A percentile compares a stretch with the other conserved stretches of the same genome.
Evolutionary conservation across 179 eudicot genomes (phyloP).

Genomic region (Nepenthes alata): DNA sequence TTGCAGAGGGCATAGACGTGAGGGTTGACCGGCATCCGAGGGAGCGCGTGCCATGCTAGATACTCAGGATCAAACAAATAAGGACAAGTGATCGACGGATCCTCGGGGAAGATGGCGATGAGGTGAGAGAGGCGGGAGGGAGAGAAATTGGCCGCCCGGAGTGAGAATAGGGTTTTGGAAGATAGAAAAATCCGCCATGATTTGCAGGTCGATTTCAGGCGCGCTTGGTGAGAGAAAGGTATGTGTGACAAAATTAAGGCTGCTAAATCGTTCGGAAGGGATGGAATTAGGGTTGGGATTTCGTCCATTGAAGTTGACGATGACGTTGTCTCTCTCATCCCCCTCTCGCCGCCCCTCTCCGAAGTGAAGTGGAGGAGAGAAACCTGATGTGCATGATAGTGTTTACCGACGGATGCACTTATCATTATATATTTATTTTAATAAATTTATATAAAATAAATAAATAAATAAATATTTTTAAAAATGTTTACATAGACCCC

Average conservation of each 20-base stretch:
- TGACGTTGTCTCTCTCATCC: neutral
- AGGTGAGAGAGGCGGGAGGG: constrained; percentile 28
- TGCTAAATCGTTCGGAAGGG: constrained; percentile 58
- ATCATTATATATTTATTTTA: too few relatives aligned
- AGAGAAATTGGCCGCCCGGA: constrained; percentile 22
- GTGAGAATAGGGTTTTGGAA: constrained; percentile 30
- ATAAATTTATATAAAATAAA: too few relatives aligned
- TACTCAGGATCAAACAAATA: constrained; percentile 52
- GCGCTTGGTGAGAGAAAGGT: constrained; percentile 44
- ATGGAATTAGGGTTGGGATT: constrained; percentile 60
- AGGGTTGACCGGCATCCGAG: constrained; percentile 78
- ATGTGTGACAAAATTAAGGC: constrained; percentile 46
- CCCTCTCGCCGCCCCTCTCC: too few relatives aligned
- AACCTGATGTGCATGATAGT: too few relatives aligned
- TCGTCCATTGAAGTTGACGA: constrained; percentile 8
- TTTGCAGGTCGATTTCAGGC: constrained; percentile 53
- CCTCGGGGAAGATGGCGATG: constrained; percentile 63
- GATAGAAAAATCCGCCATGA: constrained; percentile 64
- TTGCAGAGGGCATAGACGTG: constrained; percentile 62
- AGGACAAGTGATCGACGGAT: constrained; percentile 65
- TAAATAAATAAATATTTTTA: too few relatives aligned
- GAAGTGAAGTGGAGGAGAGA: too few relatives aligned
- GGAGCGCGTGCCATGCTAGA: constrained; percentile 56
- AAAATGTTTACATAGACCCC: too few relatives aligned
- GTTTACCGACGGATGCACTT: too few relatives aligned